Evolutionary conservation across 2,329 filamentous ascomycete species (phyloP).

Genomic region (Dactylellina drechsleri): DNA sequence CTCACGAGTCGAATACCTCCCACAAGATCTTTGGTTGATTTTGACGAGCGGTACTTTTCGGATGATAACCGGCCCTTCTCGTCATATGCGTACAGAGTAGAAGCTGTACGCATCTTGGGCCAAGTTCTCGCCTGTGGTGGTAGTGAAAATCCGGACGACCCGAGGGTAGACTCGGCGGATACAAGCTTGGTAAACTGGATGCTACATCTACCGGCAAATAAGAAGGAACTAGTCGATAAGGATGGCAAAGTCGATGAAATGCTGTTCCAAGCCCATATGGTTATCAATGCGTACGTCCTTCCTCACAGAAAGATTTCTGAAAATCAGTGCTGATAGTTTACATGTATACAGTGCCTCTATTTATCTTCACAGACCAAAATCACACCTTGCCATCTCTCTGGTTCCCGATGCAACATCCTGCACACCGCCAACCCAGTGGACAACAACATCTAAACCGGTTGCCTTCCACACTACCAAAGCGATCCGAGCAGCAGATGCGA

Average conservation of each 20-base stretch:
- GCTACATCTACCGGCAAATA: conserved; percentile 78
- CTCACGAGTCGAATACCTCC: conserved; percentile 68
- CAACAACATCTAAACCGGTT: conserved; percentile 61
- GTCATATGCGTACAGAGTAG: conserved; percentile 85
- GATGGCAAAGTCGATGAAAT: conserved; percentile 83
- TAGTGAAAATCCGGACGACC: conserved; percentile 64
- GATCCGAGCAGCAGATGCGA: conserved; percentile 79
- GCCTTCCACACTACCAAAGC: conserved; percentile 82
- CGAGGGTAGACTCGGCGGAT: conserved; percentile 70
- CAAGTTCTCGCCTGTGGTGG: conserved; percentile 71
- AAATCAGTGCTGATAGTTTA: neutral
- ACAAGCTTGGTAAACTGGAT: conserved; percentile 76
- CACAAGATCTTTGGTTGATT: conserved; percentile 74
- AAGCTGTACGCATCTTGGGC: conserved; percentile 80
- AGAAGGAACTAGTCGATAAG: conserved; percentile 74
- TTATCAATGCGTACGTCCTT: conserved; percentile 66
- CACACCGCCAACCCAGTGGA: conserved; percentile 67
- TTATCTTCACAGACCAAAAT: conserved; percentile 81
- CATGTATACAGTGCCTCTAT: conserved; percentile 67
- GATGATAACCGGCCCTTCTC: conserved; percentile 78
- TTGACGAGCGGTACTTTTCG: conserved; percentile 80
- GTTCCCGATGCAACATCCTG: conserved; percentile 74
- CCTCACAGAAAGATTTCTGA: no score
- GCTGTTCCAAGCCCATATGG: conserved; percentile 91
- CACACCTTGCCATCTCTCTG: conserved; percentile 72